Evolutionary conservation across 306 rosid species (phyloP).

Genomic region (Glycyrrhiza uralensis): DNA sequence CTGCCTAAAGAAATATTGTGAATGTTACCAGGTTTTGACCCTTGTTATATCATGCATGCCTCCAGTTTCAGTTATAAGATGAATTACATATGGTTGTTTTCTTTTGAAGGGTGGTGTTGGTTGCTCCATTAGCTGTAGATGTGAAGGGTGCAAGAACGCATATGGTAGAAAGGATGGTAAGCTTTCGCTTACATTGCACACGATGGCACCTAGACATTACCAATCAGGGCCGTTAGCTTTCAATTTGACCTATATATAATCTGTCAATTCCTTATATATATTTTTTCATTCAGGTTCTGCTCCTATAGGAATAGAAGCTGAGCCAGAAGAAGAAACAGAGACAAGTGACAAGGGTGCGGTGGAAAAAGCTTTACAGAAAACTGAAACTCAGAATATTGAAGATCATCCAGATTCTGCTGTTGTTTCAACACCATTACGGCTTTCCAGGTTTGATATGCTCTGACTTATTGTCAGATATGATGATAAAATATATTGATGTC

Average conservation of each 20-base stretch:
- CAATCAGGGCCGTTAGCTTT: neutral
- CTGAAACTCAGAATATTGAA: conserved; percentile 51
- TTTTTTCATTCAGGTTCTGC: conserved; percentile 52
- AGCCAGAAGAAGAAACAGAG: conserved; percentile 66
- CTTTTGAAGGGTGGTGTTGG: conserved; percentile 85
- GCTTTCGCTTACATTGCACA: conserved; percentile 12
- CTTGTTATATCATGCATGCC: neutral
- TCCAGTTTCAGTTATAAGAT: conserved; percentile 18
- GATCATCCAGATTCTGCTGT: conserved; percentile 48
- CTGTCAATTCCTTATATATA: neutral
- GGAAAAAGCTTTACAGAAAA: conserved; percentile 46
- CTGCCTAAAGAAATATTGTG: conserved; percentile 92
- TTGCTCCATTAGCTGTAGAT: conserved; percentile 86
- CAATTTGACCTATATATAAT: neutral
- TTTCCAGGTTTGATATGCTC: conserved; percentile 56
- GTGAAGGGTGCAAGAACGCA: conserved; percentile 85
- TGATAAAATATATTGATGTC: neutral
- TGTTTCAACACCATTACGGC: conserved; percentile 58
- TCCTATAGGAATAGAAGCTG: conserved; percentile 43
- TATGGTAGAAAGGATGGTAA: conserved; percentile 87
- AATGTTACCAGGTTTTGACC: conserved; percentile 83
- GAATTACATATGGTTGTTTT: conserved; percentile 29
- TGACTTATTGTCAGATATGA: conserved; percentile 6
- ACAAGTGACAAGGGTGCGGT: conserved; percentile 38
- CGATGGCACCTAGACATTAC: neutral